These are phyloP conservation scores for Chlamydomonas urium DNA, from an alignment of 139 green algal genomes.

Conservation along the genomic window DNA sequence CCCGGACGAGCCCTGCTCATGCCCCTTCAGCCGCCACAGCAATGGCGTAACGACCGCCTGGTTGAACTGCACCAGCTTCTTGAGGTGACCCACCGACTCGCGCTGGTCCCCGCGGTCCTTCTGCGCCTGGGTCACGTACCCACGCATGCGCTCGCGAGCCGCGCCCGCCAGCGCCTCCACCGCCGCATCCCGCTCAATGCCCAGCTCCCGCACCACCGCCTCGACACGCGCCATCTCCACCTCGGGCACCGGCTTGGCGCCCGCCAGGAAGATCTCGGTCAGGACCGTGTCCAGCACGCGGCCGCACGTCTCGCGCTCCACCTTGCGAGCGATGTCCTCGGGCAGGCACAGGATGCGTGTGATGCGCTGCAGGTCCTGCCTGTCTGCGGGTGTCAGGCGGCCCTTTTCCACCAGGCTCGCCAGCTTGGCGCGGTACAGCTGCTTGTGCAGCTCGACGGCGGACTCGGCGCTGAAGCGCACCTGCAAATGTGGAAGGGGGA, in stretches of 20 bases:
- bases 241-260: slow-evolving; percentile 41
- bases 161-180: slow-evolving; percentile 44
- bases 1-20: slow-evolving; percentile 39
- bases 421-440: slow-evolving; percentile 65
- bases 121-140: slow-evolving; percentile 44
- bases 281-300: slow-evolving; percentile 1
- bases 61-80: slow-evolving; percentile 94
- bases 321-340: slow-evolving; percentile 33
- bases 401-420: slow-evolving; percentile 49
- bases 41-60: slow-evolving; percentile 78
- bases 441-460: slow-evolving; percentile 74
- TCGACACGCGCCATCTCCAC: slow-evolving; percentile 50
- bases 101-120: slow-evolving; percentile 31
- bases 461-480: slow-evolving; percentile 66
- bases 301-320: slow-evolving; percentile 12
- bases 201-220: slow-evolving; percentile 58
- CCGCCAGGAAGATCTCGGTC: slow-evolving; percentile 44
- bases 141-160: slow-evolving; percentile 39
- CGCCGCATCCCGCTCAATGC: slow-evolving; percentile 53
- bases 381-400: slow-evolving; percentile 69
- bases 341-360: slow-evolving; percentile 85
- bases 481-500: too few species aligned
- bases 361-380: slow-evolving; percentile 62
- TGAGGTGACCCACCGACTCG: slow-evolving; percentile 75
- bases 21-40: slow-evolving; percentile 68